These are phyloP conservation scores for Lindgomyces ingoldianus DNA, from an alignment of 495 filamentous ascomycete species.

Conservation along the genomic window DNA sequence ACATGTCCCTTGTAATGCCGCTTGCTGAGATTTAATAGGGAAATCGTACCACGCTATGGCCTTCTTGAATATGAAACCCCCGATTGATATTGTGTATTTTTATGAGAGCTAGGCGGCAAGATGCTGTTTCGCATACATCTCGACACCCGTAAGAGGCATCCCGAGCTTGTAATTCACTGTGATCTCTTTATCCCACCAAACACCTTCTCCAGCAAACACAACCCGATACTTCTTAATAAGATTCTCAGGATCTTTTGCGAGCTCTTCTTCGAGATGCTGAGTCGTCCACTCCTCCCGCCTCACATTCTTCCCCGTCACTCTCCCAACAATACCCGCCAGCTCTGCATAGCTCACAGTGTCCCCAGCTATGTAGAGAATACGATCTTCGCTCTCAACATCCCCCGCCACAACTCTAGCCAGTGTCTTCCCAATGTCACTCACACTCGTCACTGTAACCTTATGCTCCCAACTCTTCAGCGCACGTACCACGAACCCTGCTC, in stretches of 20 bases:
- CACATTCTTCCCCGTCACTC: constrained; percentile 47
- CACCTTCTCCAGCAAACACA: constrained; percentile 61
- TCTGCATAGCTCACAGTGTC: constrained; percentile 59
- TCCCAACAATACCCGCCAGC: constrained; percentile 54
- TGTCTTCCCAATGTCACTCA: constrained; percentile 59
- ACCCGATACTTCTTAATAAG: constrained; percentile 59
- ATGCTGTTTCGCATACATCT: constrained; percentile 13
- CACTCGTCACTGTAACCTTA: constrained; percentile 57
- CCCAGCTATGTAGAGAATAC: constrained; percentile 57
- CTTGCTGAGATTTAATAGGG: not conserved
- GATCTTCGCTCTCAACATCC: constrained; percentile 36
- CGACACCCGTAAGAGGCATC: constrained; percentile 17
- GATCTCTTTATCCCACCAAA: constrained; percentile 56
- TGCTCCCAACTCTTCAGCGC: constrained; percentile 61
- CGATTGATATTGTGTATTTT: too few species aligned
- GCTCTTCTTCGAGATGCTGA: constrained; percentile 45
- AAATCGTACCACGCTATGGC: not conserved
- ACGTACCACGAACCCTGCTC: constrained; percentile 40
- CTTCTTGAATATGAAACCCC: too few species aligned
- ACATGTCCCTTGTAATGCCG: not conserved
- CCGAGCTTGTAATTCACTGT: constrained; percentile 26
- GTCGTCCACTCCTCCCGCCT: constrained; percentile 51
- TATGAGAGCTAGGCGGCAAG: too few species aligned
- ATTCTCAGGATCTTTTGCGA: constrained; percentile 52
- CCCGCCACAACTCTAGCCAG: constrained; percentile 55